These are phyloP conservation scores for Trametes villosa DNA, from an alignment of 768 basidiomycete species.

Conservation along the genomic window DNA sequence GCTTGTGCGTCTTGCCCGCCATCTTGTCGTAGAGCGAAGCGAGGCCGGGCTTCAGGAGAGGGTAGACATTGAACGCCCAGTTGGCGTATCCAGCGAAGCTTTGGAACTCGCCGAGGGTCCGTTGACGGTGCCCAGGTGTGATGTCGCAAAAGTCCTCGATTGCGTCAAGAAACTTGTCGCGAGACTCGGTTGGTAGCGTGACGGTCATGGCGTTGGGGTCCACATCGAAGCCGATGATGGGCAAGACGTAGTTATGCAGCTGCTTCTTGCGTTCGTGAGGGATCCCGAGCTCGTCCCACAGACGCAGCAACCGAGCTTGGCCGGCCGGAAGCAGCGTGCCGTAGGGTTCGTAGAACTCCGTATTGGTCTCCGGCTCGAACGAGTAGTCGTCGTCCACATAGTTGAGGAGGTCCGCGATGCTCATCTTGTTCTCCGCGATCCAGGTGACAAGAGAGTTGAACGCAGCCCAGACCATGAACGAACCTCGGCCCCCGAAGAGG, in stretches of 20 bases:
- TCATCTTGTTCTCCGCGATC: conserved; percentile 36
- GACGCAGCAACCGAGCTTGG: conserved; percentile 40
- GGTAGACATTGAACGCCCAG: conserved; percentile 45
- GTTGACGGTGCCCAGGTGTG: background rate
- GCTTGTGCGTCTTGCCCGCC: conserved; percentile 22
- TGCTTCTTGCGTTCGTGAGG: conserved; percentile 47
- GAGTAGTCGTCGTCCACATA: conserved; percentile 44
- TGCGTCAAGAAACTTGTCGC: background rate
- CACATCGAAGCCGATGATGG: conserved; percentile 45
- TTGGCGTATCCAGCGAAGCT: conserved; percentile 42
- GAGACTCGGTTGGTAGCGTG: conserved; percentile 21
- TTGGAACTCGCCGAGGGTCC: conserved; percentile 35
- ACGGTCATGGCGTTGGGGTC: conserved; percentile 40
- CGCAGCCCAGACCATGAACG: conserved; percentile 32
- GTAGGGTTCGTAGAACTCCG: conserved; percentile 39
- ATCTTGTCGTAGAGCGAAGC: conserved; percentile 39
- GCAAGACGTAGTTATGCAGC: conserved; percentile 35
- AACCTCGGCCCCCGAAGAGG: conserved; percentile 38
- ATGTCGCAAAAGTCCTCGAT: background rate
- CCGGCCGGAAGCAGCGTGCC: conserved; percentile 30
- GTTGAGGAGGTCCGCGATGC: conserved; percentile 12
- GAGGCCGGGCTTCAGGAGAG: conserved; percentile 36
- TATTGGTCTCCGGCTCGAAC: conserved; percentile 24
- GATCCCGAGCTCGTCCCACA: conserved; percentile 46
- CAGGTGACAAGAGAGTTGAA: conserved; percentile 40